Base-by-base conservation (phyloP, 345 rosid species). In the Brassica nigra region DNA sequence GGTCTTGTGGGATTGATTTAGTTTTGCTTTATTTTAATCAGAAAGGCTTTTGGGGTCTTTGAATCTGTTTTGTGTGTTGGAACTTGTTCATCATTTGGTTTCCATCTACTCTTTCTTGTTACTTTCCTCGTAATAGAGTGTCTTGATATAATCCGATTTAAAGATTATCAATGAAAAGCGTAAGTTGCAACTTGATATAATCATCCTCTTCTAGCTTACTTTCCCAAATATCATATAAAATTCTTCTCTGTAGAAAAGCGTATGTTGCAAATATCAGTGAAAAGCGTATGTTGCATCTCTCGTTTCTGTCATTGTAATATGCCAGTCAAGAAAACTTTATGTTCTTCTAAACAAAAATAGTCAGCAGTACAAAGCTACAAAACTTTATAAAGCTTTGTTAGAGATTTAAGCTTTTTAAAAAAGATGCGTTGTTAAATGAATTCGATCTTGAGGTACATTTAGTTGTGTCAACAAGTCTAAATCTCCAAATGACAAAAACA, bases 91-190 rank as follows among this genome's bases (percentile, higher is more conserved):
- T 54, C 61, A 6, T 52, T 7, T 54, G 61, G 61, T 54, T 15
- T 16, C 61, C 27, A 54, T 16, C 27, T 54, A 7, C 61, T 54
- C 61, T 54, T 54, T 16, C 61, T 61, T 73, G 78, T 73, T 61
- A 42, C 67, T 66, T 79, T 33, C 65, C 77, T 79, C 64, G 55
- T 79, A 59, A 59, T 44, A 30, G 36, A 71, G 68, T 72, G 69
- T 58, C 62, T 23, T 73, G 55, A 58, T 67, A 31, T 23, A 67
- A 37, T 14, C 69, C 7, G 0, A 66, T 72, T 44, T 28, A 66
- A 57, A 10, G 10, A 1, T 18, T 66, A 58, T 10, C 54, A 57
- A 66, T 59, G 8, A 67, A 77, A 77, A 10, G 29, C 2, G 31
- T 63, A 54, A 36, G 70, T 77, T 71, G 3, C 33, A 55, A 65